Conservation (phyloP, 805 yeast species). For the Candida parachauliodes region DNA sequence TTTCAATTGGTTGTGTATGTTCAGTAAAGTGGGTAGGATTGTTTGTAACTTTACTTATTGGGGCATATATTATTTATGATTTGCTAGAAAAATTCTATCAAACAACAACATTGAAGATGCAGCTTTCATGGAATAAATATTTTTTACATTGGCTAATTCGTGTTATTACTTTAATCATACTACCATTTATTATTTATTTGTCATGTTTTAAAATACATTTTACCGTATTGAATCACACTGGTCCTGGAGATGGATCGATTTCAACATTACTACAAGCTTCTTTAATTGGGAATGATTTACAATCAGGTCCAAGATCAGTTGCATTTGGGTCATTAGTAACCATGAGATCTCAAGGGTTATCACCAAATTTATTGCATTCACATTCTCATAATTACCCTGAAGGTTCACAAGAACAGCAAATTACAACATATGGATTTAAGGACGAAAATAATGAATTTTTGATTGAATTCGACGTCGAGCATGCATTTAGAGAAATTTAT, state of each 20-base stretch:
- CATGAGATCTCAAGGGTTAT: conserved; percentile 64
- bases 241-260: conserved; percentile 92
- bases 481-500: conserved; percentile 22
- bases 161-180: conserved; percentile 56
- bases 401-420: conserved; percentile 91
- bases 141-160: conserved; percentile 70
- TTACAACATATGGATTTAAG: conserved; percentile 87
- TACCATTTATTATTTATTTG: conserved; percentile 71
- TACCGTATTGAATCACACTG: conserved; percentile 66
- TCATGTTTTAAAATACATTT: conserved; percentile 81
- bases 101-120: conserved; percentile 14
- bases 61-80: conserved; percentile 55
- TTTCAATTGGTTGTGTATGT: conserved; percentile 77
- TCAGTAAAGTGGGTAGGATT: conserved; percentile 86
- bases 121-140: conserved; percentile 28
- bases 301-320: conserved; percentile 63
- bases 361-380: conserved; percentile 80
- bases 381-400: conserved; percentile 83
- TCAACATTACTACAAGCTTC: conserved; percentile 89
- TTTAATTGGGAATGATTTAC: conserved; percentile 62
- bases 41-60: conserved; percentile 59
- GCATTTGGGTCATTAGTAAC: conserved; percentile 63
- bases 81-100: conserved; percentile 44
- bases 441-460: conserved; percentile 85
- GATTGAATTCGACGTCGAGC: conserved; percentile 52